Evolutionary conservation across 2,329 filamentous ascomycete genomes (phyloP), one percentile per base, ranked within the genome.

Genomic region (Annulohypoxylon truncatum): DNA sequence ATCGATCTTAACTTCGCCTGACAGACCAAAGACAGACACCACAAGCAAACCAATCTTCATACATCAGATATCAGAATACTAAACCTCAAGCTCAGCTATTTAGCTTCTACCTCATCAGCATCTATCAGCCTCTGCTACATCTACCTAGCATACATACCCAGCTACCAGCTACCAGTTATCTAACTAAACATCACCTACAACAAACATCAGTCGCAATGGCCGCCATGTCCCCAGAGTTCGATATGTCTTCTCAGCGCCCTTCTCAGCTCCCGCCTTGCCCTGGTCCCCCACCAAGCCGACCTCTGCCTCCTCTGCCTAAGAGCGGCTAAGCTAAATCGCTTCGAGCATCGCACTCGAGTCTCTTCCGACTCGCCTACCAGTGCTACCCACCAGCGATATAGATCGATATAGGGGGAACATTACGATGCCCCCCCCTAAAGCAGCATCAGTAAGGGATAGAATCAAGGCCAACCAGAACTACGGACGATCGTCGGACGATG

Each of bases 211-310:
- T 70, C 71, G 73, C 66, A 70, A 72, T 76, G 75, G 74, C 75
- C 71, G 67, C 67, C 68, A 61, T 67, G n/a, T 52, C 68, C 56
- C 70, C 67, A 68, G 71, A 75, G 62, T 69, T 76, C 78, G 81
- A 77, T 66, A 86, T 87, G 84, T 84, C 85, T 79, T 81, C 85
- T 70, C 86, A 88, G 79, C 85, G 87, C 77, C 87, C 88, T 68
- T 88, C 87, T 72, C 87, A 89, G 75, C 86, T 90, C 71, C 88
- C 88, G 81, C 88, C 88, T 72, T 90, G 87, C 85, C 87, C 88
- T 58, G 88, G 88, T 73, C 88, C 88, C 66, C 88, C 88, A 74
- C 88, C 88, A 69, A 87, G 84, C 79, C 83, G 88, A 59, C 88
- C 88, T 79, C 85, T 90, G 57, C 88, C 88, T 78, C 85, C 87